Percentiles rank a stretch among this genome's conserved stretches.
These are phyloP conservation scores for Zychaea mexicana DNA, from an alignment of 371 early-diverging fungal genomes.

Conservation along the genomic window DNA sequence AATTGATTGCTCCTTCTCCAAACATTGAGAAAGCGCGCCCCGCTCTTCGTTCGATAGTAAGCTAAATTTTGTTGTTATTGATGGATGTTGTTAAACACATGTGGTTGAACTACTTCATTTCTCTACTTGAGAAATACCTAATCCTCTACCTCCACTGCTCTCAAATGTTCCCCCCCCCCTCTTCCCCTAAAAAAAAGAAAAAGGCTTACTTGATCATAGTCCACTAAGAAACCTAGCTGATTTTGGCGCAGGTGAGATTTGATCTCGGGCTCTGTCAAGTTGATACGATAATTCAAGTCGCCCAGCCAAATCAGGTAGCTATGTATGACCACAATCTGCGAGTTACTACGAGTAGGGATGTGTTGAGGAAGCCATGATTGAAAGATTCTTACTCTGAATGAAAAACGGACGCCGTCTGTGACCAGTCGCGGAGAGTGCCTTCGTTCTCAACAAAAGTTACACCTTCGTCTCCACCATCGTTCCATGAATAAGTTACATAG, in stretches of 20 bases:
- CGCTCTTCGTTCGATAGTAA: conserved; percentile 48
- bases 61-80: conserved; percentile 2
- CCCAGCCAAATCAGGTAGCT: conserved; percentile 92
- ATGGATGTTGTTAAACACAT: too few relatives aligned
- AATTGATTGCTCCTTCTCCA: conserved; percentile 77
- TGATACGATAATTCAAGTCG: conserved; percentile 93
- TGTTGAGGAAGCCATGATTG: too few relatives aligned
- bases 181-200: too few relatives aligned
- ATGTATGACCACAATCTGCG: too few relatives aligned
- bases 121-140: too few relatives aligned
- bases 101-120: too few relatives aligned
- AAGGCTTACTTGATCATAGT: conserved; percentile 68
- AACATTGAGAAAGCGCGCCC: conserved; percentile 75
- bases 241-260: conserved; percentile 54
- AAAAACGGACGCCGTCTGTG: conserved; percentile 55
- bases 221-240: conserved; percentile 54
- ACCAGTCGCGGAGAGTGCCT: conserved; percentile 34
- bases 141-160: too few relatives aligned
- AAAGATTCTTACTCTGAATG: conserved; percentile 67
- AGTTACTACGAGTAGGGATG: too few relatives aligned
- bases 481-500: conserved; percentile 45
- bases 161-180: background rate
- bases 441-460: conserved; percentile 38
- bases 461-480: conserved; percentile 52
- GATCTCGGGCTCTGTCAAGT: conserved; percentile 61